phyloP scores from a whole-genome alignment of 1,284 basidiomycete genomes.

The Malassezia psittaci region DNA sequence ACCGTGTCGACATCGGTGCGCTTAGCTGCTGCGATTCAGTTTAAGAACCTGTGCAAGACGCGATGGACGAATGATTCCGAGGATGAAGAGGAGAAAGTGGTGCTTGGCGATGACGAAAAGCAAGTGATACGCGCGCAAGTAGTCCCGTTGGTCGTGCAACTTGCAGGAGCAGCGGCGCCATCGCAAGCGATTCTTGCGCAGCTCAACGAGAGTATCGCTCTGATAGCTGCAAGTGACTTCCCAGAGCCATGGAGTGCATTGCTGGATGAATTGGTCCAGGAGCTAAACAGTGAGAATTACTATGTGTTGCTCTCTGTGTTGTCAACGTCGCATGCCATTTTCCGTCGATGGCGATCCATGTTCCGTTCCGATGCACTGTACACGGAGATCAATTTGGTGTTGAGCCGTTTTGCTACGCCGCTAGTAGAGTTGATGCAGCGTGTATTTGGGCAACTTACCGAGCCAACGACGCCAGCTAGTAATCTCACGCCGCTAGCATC shows the following conservation, averaged over 20 bases:
- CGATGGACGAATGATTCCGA: constrained; percentile 33
- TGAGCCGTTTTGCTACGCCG: constrained; percentile 69
- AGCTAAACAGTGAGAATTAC: constrained; percentile 68
- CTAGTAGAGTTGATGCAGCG: constrained; percentile 58
- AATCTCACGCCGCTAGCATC: constrained; percentile 45
- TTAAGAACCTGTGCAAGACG: constrained; percentile 44
- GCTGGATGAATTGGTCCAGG: constrained; percentile 50
- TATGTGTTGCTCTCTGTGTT: constrained; percentile 79
- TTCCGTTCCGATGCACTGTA: constrained; percentile 80
- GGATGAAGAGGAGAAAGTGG: constrained; percentile 20
- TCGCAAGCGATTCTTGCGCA: constrained; percentile 34
- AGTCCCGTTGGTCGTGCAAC: constrained; percentile 68
- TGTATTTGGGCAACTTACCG: constrained; percentile 39
- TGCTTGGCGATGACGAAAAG: constrained; percentile 54
- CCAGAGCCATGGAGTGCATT: constrained; percentile 35
- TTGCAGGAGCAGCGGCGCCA: constrained; percentile 47
- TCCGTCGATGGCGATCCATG: constrained; percentile 79
- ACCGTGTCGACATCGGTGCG: constrained; percentile 27
- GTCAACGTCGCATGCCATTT: constrained; percentile 89
- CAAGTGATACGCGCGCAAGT: constrained; percentile 59
- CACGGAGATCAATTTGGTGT: constrained; percentile 82
- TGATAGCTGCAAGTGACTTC: constrained; percentile 40
- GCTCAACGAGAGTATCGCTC: constrained; percentile 37
- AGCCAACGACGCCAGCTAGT: constrained; percentile 45
- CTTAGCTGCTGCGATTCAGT: constrained; percentile 42